Evolutionary conservation across 257 asterid species (phyloP).

Genomic region (Nicotiana tomentosiformis): DNA sequence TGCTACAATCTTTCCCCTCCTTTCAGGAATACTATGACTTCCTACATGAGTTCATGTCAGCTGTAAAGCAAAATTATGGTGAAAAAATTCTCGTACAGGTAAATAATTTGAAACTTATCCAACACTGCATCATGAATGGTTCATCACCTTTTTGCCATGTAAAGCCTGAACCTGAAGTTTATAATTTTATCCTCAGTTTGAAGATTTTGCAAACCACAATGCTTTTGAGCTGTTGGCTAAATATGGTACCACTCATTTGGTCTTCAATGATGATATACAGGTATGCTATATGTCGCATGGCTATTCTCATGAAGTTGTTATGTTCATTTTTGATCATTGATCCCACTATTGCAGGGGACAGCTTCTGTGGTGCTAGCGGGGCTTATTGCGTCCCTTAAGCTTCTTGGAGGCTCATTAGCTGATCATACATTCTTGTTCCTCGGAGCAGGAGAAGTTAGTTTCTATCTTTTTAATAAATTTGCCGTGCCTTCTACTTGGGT

Average conservation of each 20-base stretch:
- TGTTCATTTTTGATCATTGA: neutral
- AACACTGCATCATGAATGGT: neutral
- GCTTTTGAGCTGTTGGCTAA: slow-evolving; percentile 94
- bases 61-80: slow-evolving; percentile 87
- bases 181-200: slow-evolving; percentile 51
- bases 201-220: slow-evolving; percentile 96
- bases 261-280: slow-evolving; percentile 95
- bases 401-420: slow-evolving; percentile 78
- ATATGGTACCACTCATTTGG: slow-evolving; percentile 82
- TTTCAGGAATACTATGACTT: slow-evolving; percentile 86
- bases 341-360: slow-evolving; percentile 56
- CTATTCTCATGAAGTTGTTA: neutral
- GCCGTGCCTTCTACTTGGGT: neutral
- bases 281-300: slow-evolving; percentile 16
- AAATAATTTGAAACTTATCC: slow-evolving; percentile 2
- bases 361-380: slow-evolving; percentile 97
- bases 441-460: slow-evolving; percentile 92
- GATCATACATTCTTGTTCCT: slow-evolving; percentile 89
- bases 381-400: slow-evolving; percentile 66
- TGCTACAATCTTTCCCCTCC: neutral
- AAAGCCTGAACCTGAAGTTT: slow-evolving; percentile 8
- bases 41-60: slow-evolving; percentile 75
- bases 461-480: neutral
- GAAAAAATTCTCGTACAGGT: slow-evolving; percentile 96
- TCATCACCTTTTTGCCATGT: neutral